phyloP scores from a whole-genome alignment of 2,329 filamentous ascomycete species.

The Hypoxylon sp. region DNA sequence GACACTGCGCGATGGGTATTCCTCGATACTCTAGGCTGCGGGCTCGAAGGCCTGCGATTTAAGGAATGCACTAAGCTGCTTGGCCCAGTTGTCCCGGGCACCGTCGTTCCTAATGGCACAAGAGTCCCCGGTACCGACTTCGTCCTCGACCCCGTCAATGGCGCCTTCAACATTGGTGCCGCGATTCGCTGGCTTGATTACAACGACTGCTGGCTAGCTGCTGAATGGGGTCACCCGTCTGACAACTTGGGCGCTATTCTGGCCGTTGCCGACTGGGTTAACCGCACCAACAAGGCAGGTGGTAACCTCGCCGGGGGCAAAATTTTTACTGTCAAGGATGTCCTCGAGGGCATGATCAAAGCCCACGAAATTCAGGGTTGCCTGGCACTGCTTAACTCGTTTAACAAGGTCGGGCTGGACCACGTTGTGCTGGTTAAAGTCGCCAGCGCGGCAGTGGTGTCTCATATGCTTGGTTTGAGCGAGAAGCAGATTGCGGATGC shows the following conservation, averaged over 20 bases:
- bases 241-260: conserved; percentile 98
- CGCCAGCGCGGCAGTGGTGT: conserved; percentile 91
- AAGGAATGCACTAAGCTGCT: conserved; percentile 96
- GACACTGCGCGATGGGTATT: conserved; percentile 98
- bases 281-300: conserved; percentile 82
- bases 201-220: conserved; percentile 99
- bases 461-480: conserved; percentile 91
- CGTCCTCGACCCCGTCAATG: conserved; percentile 94
- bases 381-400: conserved; percentile 96
- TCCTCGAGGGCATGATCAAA: conserved; percentile 98
- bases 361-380: conserved; percentile 99
- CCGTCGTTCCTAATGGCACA: conserved; percentile 89
- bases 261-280: conserved; percentile 96
- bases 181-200: conserved; percentile 99
- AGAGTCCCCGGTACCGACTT: conserved; percentile 92
- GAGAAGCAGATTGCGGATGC: conserved; percentile 95
- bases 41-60: conserved; percentile 94
- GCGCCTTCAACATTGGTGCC: conserved; percentile 98
- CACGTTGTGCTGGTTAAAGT: conserved; percentile 99
- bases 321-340: conserved; percentile 88
- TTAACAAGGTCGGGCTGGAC: conserved; percentile 98
- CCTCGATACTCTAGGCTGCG: conserved; percentile 95
- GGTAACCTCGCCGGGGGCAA: conserved; percentile 88
- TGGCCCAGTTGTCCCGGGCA: conserved; percentile 90
- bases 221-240: conserved; percentile 98